A percentile compares a stretch with the other conserved stretches of the same genome.
Conservation (phyloP, 169 alveolate genomes). For the Plasmodium gonderi region DNA sequence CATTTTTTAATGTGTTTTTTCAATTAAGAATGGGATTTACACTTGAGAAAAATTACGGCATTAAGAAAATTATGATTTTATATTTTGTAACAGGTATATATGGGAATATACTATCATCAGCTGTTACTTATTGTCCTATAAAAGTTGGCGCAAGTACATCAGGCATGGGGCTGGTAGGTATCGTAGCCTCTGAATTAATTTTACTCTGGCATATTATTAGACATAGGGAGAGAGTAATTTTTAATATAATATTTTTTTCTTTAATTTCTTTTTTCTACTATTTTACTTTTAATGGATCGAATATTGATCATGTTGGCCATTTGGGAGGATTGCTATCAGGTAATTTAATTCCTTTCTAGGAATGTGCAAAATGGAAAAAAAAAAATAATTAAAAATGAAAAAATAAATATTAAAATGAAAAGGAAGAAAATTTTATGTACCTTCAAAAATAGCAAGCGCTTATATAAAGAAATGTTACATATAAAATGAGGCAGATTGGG, state of each 20-base stretch:
- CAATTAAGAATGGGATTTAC: slow-evolving; percentile 87
- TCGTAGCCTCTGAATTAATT: slow-evolving; percentile 85
- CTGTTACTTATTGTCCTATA: slow-evolving; percentile 82
- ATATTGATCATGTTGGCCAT: slow-evolving; percentile 88
- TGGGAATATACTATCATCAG: slow-evolving; percentile 85
- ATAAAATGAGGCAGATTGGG: no score
- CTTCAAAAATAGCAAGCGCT: background rate
- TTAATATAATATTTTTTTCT: slow-evolving; percentile 83
- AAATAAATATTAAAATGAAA: no score
- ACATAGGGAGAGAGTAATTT: slow-evolving; percentile 83
- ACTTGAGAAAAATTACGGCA: slow-evolving; percentile 86
- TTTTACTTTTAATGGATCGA: slow-evolving; percentile 85
- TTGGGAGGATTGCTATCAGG: slow-evolving; percentile 87
- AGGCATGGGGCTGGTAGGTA: slow-evolving; percentile 88
- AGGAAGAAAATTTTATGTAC: no score
- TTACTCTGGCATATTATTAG: slow-evolving; percentile 86
- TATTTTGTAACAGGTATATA: slow-evolving; percentile 83
- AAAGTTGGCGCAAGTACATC: slow-evolving; percentile 90
- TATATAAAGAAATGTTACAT: no score
- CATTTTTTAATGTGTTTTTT: slow-evolving; percentile 87
- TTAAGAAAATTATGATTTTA: slow-evolving; percentile 70
- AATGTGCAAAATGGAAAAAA: background rate
- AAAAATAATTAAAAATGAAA: background rate
- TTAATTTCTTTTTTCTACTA: slow-evolving; percentile 81
- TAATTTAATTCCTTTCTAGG: background rate